Percentiles rank a stretch among this genome's conserved stretches.
Conservation (phyloP, 805 yeast genomes). For the Sporopachydermia quercuum region DNA sequence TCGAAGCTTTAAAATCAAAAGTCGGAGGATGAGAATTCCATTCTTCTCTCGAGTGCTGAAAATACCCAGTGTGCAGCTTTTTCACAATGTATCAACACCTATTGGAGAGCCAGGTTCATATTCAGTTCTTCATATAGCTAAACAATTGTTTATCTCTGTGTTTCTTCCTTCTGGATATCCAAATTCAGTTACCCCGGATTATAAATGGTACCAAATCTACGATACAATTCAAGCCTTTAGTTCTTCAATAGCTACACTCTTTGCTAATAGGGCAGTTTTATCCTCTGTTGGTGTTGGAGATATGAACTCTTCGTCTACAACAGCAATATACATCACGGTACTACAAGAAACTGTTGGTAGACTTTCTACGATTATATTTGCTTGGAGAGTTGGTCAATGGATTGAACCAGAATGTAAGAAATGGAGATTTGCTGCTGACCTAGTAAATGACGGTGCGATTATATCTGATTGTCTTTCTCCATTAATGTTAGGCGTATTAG, state of each 20-base stretch:
- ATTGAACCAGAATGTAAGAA: slow-evolving; percentile 23
- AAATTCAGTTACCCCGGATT: slow-evolving; percentile 17
- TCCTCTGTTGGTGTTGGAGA: slow-evolving; percentile 23
- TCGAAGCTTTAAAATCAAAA: too few species aligned
- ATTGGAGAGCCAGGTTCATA: background rate
- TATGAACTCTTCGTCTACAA: slow-evolving; percentile 19
- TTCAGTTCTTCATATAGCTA: background rate
- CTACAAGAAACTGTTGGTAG: slow-evolving; percentile 22
- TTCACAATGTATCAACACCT: background rate
- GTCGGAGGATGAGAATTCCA: too few species aligned
- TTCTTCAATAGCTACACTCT: slow-evolving; percentile 17
- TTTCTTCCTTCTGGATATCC: slow-evolving; percentile 24
- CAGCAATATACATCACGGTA: slow-evolving; percentile 21
- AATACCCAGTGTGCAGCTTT: too few species aligned
- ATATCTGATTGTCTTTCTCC: slow-evolving; percentile 20
- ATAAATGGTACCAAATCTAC: slow-evolving; percentile 19
- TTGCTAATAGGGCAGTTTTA: slow-evolving; percentile 21
- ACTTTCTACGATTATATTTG: slow-evolving; percentile 20
- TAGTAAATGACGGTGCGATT: slow-evolving; percentile 20
- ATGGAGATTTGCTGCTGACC: slow-evolving; percentile 19
- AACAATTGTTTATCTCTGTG: slow-evolving; percentile 15
- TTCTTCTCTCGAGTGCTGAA: too few species aligned
- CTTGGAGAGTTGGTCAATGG: slow-evolving; percentile 19
- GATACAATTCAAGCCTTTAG: slow-evolving; percentile 23
- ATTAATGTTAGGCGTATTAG: slow-evolving; percentile 1